Conservation (phyloP, 306 rosid species). For the Vigna nakashimae region DNA sequence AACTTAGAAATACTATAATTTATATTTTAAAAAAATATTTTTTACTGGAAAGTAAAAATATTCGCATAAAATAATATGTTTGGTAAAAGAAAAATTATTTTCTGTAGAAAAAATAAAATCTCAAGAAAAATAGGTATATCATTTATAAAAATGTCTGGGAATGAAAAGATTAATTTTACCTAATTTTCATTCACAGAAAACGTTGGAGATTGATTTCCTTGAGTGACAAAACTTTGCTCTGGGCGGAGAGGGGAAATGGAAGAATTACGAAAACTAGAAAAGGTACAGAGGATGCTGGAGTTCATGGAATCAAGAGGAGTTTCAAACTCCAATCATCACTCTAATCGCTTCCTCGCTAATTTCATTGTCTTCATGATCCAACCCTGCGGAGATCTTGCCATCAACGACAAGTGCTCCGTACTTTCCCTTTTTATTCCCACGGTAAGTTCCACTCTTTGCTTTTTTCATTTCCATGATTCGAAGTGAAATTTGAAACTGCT, state of each 20-base stretch:
- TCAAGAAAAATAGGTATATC: no score
- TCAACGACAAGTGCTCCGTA: slow-evolving; percentile 60
- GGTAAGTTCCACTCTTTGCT: slow-evolving; percentile 44
- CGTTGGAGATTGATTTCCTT: no score
- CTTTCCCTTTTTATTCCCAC: slow-evolving; percentile 61
- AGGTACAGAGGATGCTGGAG: slow-evolving; percentile 57
- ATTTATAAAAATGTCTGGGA: no score
- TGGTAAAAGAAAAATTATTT: no score
- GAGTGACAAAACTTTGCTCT: not conserved
- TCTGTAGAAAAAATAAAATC: no score
- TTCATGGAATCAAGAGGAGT: slow-evolving; percentile 54
- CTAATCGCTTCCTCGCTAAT: slow-evolving; percentile 64
- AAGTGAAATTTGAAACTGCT: not conserved
- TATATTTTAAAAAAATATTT: no score
- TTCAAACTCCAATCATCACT: slow-evolving; percentile 37
- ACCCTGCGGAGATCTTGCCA: slow-evolving; percentile 73
- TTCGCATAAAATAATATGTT: no score
- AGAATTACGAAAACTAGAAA: slow-evolving; percentile 25
- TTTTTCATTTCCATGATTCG: not conserved
- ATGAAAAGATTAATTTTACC: no score
- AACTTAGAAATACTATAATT: no score
- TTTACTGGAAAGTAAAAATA: no score
- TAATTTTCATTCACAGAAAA: no score
- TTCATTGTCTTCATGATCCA: slow-evolving; percentile 61
- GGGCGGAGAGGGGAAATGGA: not conserved